Evolutionary conservation across 371 early-diverging fungal genomes (phyloP), one percentile per base, ranked within the genome.

Genomic region (Saksenaea vasiformis): DNA sequence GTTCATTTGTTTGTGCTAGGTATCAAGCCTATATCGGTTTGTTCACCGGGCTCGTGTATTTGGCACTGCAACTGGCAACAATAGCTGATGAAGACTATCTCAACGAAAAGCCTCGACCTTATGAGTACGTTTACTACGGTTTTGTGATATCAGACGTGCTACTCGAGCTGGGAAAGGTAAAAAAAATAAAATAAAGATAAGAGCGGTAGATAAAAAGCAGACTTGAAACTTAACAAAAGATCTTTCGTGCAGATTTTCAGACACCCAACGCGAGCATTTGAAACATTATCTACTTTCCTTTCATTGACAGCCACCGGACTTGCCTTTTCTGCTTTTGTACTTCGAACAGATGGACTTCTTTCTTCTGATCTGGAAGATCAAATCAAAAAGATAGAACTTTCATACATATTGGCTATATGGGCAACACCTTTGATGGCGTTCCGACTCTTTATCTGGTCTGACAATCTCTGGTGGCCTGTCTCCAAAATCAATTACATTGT

Each of bases 391-490:
- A 36, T 80, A 13, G 43, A 47, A 2, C 8, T 51, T 1, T 80
- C 80, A 0, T 77, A 57, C 28, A 38, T 28, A 9, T 58, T 77
- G 51, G 24, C 77, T 14, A 51, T 71, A 0, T 57, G 72, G 41
- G 75, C 80, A 4, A 80, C 80, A 1, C 80, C 80, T 2, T 35
- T 80, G 14, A 71, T 80, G 77, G 66, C 77, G 13, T 71, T 74
- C 62, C 75, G 80, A 17, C 10, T 75, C 4, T 62, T 73, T 24
- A 7, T 72, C 5, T 66, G 70, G 62, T n/a, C 62, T 13, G 66
- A 73, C 47, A 54, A 66, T 41, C 35, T 71, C 1, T 69, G 59
- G 54, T 80, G 80, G 80, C 60, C 56, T 9, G 59, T 72, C 11
- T 60, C 64, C 14, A 80, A 73, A 41, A 38, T 67, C 0, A 67